These are phyloP conservation scores for Ustilago cynodontis DNA, from an alignment of 1,284 basidiomycete genomes.

Conservation along the genomic window DNA sequence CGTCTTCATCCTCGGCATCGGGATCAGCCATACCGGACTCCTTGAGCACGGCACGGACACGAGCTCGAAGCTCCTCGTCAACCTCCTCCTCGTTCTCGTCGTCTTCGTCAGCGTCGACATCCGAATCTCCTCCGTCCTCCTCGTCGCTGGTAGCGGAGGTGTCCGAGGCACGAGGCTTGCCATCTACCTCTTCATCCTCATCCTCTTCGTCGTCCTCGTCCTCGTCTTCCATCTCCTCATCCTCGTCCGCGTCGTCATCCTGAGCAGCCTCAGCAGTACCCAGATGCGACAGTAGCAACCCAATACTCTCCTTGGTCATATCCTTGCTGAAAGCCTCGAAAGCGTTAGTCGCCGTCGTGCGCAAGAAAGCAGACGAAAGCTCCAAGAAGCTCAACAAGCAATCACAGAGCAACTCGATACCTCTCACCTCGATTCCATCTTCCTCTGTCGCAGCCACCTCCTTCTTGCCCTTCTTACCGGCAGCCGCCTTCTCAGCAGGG, in stretches of 20 bases:
- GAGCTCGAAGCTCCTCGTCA: constrained; percentile 77
- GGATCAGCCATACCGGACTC: constrained; percentile 78
- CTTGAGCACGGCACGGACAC: constrained; percentile 82
- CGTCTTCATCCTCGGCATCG: constrained; percentile 66
- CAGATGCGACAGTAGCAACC: constrained; percentile 77
- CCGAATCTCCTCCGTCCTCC: constrained; percentile 74
- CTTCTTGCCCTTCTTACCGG: constrained; percentile 52
- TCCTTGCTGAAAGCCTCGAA: constrained; percentile 81
- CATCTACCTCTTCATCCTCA: constrained; percentile 69
- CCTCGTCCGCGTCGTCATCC: constrained; percentile 36
- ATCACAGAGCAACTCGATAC: constrained; percentile 88
- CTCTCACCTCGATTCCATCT: constrained; percentile 72
- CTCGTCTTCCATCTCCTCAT: constrained; percentile 35
- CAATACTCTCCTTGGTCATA: constrained; percentile 81
- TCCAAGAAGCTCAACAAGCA: constrained; percentile 89
- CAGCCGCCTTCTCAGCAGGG: constrained; percentile 16
- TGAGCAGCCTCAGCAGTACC: constrained; percentile 33
- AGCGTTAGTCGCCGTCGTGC: constrained; percentile 82
- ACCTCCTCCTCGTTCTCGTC: constrained; percentile 74
- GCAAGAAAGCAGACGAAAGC: constrained; percentile 83
- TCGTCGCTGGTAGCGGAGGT: constrained; percentile 56
- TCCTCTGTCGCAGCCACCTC: constrained; percentile 67
- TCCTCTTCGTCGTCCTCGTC: constrained; percentile 41
- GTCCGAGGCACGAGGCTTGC: constrained; percentile 22
- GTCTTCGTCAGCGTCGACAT: constrained; percentile 72